phyloP scores from a whole-genome alignment of 2,329 filamentous ascomycete species.

The Phialemoniopsis sp. region DNA sequence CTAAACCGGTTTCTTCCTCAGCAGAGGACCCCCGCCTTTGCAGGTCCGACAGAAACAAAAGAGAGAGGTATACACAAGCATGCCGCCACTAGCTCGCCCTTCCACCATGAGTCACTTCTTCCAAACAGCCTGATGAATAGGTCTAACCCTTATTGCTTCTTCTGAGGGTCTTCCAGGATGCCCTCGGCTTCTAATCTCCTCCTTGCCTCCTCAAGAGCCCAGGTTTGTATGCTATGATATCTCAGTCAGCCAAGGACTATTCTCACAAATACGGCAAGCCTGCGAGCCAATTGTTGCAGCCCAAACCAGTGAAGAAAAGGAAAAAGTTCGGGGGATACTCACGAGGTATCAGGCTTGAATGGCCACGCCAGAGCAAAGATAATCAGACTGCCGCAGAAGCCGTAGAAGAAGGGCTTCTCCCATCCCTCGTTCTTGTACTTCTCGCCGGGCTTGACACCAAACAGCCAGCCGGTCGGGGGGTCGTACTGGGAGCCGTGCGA shows the following conservation, averaged over 20 bases:
- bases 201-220: conserved; percentile 95
- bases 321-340: conserved; percentile 40
- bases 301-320: conserved; percentile 1
- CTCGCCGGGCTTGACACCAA: conserved; percentile 89
- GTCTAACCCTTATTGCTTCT: conserved; percentile 35
- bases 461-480: conserved; percentile 86
- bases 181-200: conserved; percentile 94
- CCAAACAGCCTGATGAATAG: conserved; percentile 1
- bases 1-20: too few relatives aligned
- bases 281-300: not conserved
- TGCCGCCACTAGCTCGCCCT: not conserved
- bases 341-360: conserved; percentile 99
- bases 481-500: conserved; percentile 79
- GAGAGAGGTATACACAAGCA: conserved; percentile 2
- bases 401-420: conserved; percentile 83
- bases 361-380: conserved; percentile 78
- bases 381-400: conserved; percentile 74
- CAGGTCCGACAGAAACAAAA: not conserved
- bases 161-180: conserved; percentile 74
- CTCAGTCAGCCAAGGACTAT: not conserved
- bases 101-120: not conserved
- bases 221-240: conserved; percentile 83
- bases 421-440: conserved; percentile 95
- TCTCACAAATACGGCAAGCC: not conserved
- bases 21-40: too few relatives aligned